phyloP scores from a whole-genome alignment of 2,329 filamentous ascomycete genomes.

The Fusarium marasasianum region DNA sequence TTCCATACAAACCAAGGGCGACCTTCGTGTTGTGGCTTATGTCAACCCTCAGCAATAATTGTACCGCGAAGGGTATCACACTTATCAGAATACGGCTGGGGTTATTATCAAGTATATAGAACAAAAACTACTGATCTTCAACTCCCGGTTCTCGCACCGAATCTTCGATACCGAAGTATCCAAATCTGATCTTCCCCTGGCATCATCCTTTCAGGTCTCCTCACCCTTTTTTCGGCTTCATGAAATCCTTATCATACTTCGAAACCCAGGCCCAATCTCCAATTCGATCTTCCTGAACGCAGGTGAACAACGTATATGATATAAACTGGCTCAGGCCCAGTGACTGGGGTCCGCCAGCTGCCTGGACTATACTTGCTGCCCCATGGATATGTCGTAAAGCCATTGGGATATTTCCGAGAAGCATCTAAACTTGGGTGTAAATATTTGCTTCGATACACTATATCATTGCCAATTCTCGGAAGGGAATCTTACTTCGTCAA shows the following conservation, averaged over 20 bases:
- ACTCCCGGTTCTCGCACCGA: too few species aligned
- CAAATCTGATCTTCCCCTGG: too few species aligned
- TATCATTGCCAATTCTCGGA: background rate
- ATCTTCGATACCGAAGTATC: too few species aligned
- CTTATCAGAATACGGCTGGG: background rate
- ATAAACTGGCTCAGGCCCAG: background rate
- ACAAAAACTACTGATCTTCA: too few species aligned
- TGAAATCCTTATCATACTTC: background rate
- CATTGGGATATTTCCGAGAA: background rate
- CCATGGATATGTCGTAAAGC: background rate
- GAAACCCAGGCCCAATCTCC: background rate
- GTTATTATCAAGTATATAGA: too few species aligned
- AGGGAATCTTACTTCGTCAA: background rate
- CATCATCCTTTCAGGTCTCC: background rate
- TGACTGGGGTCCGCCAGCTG: background rate
- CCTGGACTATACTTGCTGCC: background rate
- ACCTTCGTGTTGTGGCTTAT: background rate
- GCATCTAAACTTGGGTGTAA: background rate
- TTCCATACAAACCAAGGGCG: background rate
- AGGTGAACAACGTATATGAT: background rate
- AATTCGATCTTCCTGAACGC: background rate
- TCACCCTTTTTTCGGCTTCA: background rate
- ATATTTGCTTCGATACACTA: background rate
- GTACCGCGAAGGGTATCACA: accelerated
- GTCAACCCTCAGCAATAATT: background rate